Evolutionary conservation across 169 alveolate genomes (phyloP), one percentile per base, ranked within the genome.

Genomic region (Plasmodium ovale): DNA sequence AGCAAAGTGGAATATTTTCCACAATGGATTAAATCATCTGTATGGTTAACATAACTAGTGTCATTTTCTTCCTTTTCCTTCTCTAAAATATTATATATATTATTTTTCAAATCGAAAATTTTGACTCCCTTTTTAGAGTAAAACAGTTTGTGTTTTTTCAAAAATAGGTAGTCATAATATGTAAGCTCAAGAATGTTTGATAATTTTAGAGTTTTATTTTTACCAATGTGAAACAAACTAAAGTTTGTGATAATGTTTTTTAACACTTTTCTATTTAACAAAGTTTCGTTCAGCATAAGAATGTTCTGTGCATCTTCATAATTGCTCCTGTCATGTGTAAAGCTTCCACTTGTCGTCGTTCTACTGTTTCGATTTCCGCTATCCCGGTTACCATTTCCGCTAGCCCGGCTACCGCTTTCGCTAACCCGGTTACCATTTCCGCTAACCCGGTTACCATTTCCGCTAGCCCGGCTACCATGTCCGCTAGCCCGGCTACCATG

Each of bases 141-240:
- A 62, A 77, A 77, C 25, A 77, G 44, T 47, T 60, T 77, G 56
- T 77, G 88, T 23, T 19, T 77, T 23, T 77, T 77, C 19, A 77
- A 25, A 54, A 77, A 77, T 16, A 77, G 44, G 49, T 77, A 77
- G 10, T 77, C 88, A 68, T 77, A 77, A 68, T 77, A 77, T 0
- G 77, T 77, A 21, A 77, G 37, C 35, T 77, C 88, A 6, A 77
- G 0, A 19, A 77, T 56, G 3, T 44, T 77, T 3, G 70, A 25
- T 35, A 77, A 25, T 44, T 62, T 77, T 37, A 77, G n/a, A 5
- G 21, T 27, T 23, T 27, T 19, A 29, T 49, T 77, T 54, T 60
- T 77, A 5, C 67, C 23, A 0, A 77, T 77, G 49, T 62, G 39
- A 44, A 77, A 77, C 1, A 27, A 31, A 33, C 39, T 44, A 62